A percentile compares a stretch with the other conserved stretches of the same genome.
phyloP scores from a whole-genome alignment of 208 protist genomes.

The Trypanosomatidae sp. region DNA sequence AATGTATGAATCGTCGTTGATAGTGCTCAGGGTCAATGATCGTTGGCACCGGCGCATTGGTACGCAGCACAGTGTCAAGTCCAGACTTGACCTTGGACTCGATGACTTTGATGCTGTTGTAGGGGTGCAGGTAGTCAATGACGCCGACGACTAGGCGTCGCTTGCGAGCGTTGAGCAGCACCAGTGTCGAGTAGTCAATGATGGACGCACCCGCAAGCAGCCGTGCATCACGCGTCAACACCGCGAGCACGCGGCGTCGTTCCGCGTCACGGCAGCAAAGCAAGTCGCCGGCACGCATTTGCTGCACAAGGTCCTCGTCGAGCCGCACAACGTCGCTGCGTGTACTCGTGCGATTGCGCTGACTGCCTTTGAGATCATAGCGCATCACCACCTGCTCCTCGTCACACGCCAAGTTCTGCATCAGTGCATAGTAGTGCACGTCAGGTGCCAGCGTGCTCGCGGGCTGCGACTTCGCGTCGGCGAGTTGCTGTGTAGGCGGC shows the following conservation, averaged over 20 bases:
- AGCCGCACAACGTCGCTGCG: conserved; percentile 37
- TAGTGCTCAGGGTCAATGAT: conserved; percentile 72
- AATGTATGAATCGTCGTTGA: conserved; percentile 41
- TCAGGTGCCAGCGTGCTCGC: too few relatives aligned
- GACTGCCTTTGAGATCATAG: conserved; percentile 80
- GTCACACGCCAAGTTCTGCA: conserved; percentile 34
- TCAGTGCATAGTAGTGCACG: conserved; percentile 42
- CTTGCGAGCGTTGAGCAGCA: conserved; percentile 2
- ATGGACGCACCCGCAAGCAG: conserved; percentile 30
- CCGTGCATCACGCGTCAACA: conserved; percentile 33
- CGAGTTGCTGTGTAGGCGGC: too few relatives aligned
- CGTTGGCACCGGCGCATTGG: conserved; percentile 37
- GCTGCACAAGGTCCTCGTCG: conserved; percentile 51
- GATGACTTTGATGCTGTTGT: conserved; percentile 55
- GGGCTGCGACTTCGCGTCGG: too few relatives aligned
- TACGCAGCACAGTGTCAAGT: conserved; percentile 57
- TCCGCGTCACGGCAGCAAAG: conserved; percentile 39
- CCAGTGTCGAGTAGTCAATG: conserved; percentile 79
- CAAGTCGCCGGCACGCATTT: conserved; percentile 27
- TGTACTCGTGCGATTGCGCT: conserved; percentile 54
- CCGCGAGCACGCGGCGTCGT: conserved; percentile 35
- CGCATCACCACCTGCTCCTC: conserved; percentile 3
- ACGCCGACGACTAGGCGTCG: conserved; percentile 23
- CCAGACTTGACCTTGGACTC: conserved; percentile 79
- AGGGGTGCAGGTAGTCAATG: conserved; percentile 80